A percentile compares a stretch with the other conserved stretches of the same genome.
phyloP scores from a whole-genome alignment of 129 eudicot genomes.

The Apium graveolens region DNA sequence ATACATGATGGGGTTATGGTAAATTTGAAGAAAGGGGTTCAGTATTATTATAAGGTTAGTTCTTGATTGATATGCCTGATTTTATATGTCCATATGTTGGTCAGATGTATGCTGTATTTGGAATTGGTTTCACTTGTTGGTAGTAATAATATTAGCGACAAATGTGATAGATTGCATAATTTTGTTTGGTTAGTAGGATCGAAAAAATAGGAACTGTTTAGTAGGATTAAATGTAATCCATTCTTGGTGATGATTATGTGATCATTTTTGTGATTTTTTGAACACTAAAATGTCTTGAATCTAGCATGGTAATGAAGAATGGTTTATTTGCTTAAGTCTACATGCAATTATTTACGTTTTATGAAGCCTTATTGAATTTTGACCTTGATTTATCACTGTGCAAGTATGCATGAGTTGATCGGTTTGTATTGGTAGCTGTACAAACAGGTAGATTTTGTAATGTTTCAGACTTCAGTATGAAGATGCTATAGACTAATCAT shows the following conservation, averaged over 20 bases:
- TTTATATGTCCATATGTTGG: neutral
- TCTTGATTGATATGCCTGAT: neutral
- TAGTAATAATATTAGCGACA: neutral
- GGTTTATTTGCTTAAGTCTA: neutral
- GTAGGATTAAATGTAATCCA: neutral
- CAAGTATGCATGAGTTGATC: neutral
- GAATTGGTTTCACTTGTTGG: neutral
- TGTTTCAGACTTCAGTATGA: neutral
- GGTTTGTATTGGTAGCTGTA: neutral
- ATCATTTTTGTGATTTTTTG: neutral
- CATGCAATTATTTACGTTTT: neutral
- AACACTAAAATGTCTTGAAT: neutral
- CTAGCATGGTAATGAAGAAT: neutral
- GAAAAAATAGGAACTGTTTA: neutral
- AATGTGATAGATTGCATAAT: no score
- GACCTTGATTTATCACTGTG: neutral
- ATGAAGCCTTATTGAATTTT: neutral
- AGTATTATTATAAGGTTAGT: constrained; percentile 76
- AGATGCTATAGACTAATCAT: neutral
- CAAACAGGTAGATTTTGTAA: neutral
- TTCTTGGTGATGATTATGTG: neutral
- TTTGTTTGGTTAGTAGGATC: neutral
- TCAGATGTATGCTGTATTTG: neutral
- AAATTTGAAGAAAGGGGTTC: constrained; percentile 46
- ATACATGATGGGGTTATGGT: constrained; percentile 75